phyloP scores from a whole-genome alignment of 2,329 filamentous ascomycete genomes.

The Nothopassalora personata region DNA sequence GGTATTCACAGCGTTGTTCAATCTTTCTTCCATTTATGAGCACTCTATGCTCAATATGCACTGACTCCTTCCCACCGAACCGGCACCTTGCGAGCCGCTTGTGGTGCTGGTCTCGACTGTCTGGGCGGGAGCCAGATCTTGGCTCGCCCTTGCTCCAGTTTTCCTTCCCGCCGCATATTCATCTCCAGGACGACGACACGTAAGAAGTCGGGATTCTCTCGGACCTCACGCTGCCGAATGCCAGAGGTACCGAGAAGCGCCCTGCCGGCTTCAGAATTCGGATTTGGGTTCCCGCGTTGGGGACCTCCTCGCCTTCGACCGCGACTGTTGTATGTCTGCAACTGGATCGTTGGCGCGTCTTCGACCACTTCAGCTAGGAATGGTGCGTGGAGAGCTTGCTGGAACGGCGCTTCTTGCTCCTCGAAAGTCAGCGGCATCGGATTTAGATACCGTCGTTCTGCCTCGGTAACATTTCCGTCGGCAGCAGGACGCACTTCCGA shows the following conservation, averaged over 20 bases:
- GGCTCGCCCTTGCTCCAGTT: slow-evolving; percentile 55
- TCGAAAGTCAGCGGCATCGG: slow-evolving; percentile 43
- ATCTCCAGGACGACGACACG: slow-evolving; percentile 61
- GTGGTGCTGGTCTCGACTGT: slow-evolving; percentile 28
- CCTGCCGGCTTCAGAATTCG: slow-evolving; percentile 41
- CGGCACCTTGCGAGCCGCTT: slow-evolving; percentile 17
- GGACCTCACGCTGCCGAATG: slow-evolving; percentile 55
- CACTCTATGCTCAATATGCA: slow-evolving; percentile 18
- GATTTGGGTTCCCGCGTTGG: slow-evolving; percentile 34
- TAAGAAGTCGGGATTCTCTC: slow-evolving; percentile 60
- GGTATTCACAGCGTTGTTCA: not conserved
- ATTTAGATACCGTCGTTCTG: slow-evolving; percentile 57
- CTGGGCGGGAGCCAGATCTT: slow-evolving; percentile 58
- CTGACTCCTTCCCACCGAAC: slow-evolving; percentile 29
- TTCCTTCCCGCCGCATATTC: slow-evolving; percentile 61
- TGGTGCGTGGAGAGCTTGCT: slow-evolving; percentile 33
- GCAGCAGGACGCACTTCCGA: slow-evolving; percentile 56
- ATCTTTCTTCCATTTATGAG: not conserved
- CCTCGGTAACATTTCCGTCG: slow-evolving; percentile 49
- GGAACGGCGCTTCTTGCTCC: slow-evolving; percentile 35
- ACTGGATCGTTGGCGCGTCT: slow-evolving; percentile 54
- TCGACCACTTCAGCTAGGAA: slow-evolving; percentile 29
- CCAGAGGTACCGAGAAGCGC: slow-evolving; percentile 31
- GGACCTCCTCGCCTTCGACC: slow-evolving; percentile 29
- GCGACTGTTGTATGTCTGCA: slow-evolving; percentile 53